Base-by-base conservation (phyloP, 2,329 filamentous ascomycete species). In the Neobulgaria alba region DNA sequence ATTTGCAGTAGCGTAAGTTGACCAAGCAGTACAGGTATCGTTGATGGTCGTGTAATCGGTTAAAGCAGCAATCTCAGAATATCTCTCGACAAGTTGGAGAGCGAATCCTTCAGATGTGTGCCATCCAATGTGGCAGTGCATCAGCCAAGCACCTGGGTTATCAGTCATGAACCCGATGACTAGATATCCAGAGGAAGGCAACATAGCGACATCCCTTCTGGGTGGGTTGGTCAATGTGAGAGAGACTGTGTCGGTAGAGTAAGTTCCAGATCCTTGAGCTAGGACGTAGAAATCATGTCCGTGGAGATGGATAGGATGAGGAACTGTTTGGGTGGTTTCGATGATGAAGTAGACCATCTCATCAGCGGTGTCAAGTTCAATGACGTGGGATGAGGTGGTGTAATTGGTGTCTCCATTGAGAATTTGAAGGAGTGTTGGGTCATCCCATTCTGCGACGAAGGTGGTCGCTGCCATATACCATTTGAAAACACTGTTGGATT, bases 71-170 rank as follows among this genome's bases (percentile, higher is more conserved):
- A 51, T 49, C 26, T 49, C 43, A 36, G 29, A 14, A 20, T 46
- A 39, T 12, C 52, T 45, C 45, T 64, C 67, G 4, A 77, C 53
- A 43, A 77, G 67, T 51, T 73, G 68, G 5, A 67, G 47, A 12
- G 72, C 61, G 39, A 77, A 66, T 3, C 73, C 73, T 3, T 65
- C 66, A 1, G 68, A 69, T 0, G 67, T 65, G 53, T 78, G 74
- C 72, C 72, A 77, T 5, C 50, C 59, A 29, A 61, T 57, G 44
- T 61, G 60, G 46, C 60, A 62, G 39, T 62, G 60, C 43, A 56
- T 42, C 7, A 57, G 33, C 55, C 55, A 58, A 5, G 50, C 50
- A 7, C 55, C 54, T 8, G 55, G 54, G 35, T 57, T 58, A 33
- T 58, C 55, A 0, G 50, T 50, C 12, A 47, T 12, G 31, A 55